phyloP scores from a whole-genome alignment of 352 stramenopile species.

The Phytophthora foliorum region DNA sequence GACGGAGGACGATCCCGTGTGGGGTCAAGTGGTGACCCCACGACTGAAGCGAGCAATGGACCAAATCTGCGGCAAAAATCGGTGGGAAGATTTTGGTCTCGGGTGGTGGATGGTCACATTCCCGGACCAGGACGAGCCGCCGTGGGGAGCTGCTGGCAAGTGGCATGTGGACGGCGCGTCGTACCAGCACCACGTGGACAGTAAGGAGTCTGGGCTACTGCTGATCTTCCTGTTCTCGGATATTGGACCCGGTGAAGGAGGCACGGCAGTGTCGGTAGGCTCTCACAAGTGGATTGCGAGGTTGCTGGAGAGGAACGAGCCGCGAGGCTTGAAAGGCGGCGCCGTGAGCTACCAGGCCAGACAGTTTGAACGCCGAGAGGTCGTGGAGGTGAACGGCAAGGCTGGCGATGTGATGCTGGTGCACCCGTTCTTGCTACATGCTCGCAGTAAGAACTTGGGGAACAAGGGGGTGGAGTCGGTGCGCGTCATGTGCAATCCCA shows the following conservation, averaged over 20 bases:
- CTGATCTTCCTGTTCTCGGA: slow-evolving; percentile 89
- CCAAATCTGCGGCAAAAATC: slow-evolving; percentile 71
- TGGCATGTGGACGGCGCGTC: slow-evolving; percentile 87
- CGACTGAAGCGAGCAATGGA: slow-evolving; percentile 67
- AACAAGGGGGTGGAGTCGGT: slow-evolving; percentile 60
- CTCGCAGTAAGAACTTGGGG: slow-evolving; percentile 76
- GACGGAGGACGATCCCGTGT: slow-evolving; percentile 46
- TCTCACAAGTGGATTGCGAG: slow-evolving; percentile 72
- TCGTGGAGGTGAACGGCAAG: slow-evolving; percentile 74
- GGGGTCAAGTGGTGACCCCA: slow-evolving; percentile 53
- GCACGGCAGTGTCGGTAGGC: slow-evolving; percentile 72
- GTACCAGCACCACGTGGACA: slow-evolving; percentile 82
- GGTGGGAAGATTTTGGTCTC: slow-evolving; percentile 77
- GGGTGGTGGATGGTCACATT: slow-evolving; percentile 91
- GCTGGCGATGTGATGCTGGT: slow-evolving; percentile 85
- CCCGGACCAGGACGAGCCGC: slow-evolving; percentile 52
- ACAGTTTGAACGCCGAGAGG: slow-evolving; percentile 35
- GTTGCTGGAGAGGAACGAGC: slow-evolving; percentile 59
- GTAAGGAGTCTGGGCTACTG: slow-evolving; percentile 71
- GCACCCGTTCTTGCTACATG: slow-evolving; percentile 84
- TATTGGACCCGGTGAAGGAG: slow-evolving; percentile 65
- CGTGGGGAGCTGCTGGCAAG: slow-evolving; percentile 76
- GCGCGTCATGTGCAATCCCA: slow-evolving; percentile 81
- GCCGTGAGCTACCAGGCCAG: slow-evolving; percentile 56
- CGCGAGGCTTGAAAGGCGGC: slow-evolving; percentile 69